Evolutionary conservation across 2,329 filamentous ascomycete species (phyloP).

Genomic region (Talaromyces sp.): DNA sequence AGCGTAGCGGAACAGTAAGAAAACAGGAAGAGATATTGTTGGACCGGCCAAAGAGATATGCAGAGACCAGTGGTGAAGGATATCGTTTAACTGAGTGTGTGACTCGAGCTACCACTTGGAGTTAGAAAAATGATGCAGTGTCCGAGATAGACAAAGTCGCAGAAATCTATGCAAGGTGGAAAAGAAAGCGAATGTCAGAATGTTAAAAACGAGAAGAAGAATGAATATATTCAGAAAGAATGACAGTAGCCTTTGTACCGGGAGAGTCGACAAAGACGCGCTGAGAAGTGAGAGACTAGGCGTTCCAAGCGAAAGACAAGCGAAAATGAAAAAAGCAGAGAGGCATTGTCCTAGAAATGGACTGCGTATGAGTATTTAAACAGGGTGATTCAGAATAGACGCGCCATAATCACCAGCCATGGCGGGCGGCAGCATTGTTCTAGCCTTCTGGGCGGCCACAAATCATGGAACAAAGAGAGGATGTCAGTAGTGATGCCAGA

Average conservation of each 20-base stretch:
- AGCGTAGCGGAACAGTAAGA: not conserved
- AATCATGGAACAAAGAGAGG: not conserved
- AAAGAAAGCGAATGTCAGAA: not conserved
- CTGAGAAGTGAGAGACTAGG: conserved; percentile 4
- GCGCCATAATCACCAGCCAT: not conserved
- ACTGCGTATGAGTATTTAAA: not conserved
- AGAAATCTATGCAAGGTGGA: not conserved
- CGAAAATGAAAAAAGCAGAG: not conserved
- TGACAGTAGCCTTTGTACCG: not conserved
- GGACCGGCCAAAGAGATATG: not conserved
- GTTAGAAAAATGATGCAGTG: not conserved
- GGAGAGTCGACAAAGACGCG: not conserved
- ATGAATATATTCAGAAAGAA: not conserved
- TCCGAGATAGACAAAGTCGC: not conserved
- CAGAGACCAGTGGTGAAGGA: not conserved
- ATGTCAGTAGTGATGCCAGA: not conserved
- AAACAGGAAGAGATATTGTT: not conserved
- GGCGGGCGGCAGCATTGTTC: not conserved
- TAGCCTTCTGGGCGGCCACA: not conserved
- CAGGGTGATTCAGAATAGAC: not conserved
- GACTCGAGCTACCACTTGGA: not conserved
- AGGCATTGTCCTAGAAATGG: not conserved
- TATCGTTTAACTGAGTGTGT: not conserved
- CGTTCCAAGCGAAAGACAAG: conserved; percentile 6
- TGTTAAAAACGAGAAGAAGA: not conserved